phyloP scores from a whole-genome alignment of 345 rosid genomes.

The Eutrema yunnanense region DNA sequence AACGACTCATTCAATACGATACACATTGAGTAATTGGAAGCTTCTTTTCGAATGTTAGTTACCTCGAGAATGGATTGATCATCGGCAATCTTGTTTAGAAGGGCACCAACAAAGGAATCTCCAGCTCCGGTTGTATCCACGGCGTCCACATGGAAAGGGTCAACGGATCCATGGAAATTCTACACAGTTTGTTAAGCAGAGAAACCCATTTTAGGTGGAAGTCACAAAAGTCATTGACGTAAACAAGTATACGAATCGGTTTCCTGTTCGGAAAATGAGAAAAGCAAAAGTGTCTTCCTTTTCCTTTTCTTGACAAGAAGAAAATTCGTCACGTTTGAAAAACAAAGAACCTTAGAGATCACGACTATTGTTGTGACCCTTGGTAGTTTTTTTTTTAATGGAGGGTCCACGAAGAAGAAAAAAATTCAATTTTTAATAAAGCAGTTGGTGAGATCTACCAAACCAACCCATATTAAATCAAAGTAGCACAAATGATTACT shows the following conservation, averaged over 20 bases:
- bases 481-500: constrained; percentile 9
- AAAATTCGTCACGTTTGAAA: background rate
- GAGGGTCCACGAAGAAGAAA: constrained; percentile 4
- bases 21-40: background rate
- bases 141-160: constrained; percentile 72
- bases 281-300: background rate
- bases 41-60: constrained; percentile 20
- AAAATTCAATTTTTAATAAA: background rate
- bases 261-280: constrained; percentile 12
- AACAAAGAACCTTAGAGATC: constrained; percentile 8
- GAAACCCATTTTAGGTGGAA: background rate
- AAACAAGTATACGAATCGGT: background rate
- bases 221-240: background rate
- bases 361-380: constrained; percentile 8
- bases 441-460: constrained; percentile 32
- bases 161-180: constrained; percentile 76
- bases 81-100: constrained; percentile 65
- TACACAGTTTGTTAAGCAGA: constrained; percentile 26
- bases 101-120: constrained; percentile 91
- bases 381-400: background rate
- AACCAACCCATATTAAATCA: constrained; percentile 10
- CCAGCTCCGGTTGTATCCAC: constrained; percentile 99
- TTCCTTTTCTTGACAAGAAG: background rate
- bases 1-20: background rate
- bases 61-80: constrained; percentile 83